A percentile compares a stretch with the other conserved stretches of the same genome.
Conservation (phyloP, 352 stramenopile genomes). For the Globisporangium uncinulatum region DNA sequence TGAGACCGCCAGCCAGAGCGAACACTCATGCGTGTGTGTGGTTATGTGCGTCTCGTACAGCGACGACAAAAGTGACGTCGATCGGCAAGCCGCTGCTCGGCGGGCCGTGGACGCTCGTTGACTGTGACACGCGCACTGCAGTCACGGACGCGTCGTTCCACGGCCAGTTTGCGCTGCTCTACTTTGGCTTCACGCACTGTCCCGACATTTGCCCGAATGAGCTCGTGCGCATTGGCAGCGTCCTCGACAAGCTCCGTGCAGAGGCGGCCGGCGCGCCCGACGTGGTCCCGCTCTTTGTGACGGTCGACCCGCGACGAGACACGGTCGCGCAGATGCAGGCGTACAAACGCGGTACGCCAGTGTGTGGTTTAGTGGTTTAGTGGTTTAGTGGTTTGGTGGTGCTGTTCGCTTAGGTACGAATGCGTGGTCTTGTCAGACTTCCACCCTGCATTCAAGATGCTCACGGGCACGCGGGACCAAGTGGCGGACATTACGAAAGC, state of each 20-base stretch:
- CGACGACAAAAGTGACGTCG: slow-evolving; percentile 82
- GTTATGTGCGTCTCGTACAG: slow-evolving; percentile 15
- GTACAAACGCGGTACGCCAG: slow-evolving; percentile 87
- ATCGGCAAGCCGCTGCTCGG: slow-evolving; percentile 90
- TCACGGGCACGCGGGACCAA: slow-evolving; percentile 92
- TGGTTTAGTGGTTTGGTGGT: background rate
- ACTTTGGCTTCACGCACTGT: slow-evolving; percentile 99
- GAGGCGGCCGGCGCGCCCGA: slow-evolving; percentile 44
- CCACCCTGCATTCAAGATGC: slow-evolving; percentile 83
- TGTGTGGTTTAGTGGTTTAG: too few species aligned
- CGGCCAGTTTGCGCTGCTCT: slow-evolving; percentile 96
- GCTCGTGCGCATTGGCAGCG: slow-evolving; percentile 96
- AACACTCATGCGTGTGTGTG: background rate
- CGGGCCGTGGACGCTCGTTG: slow-evolving; percentile 91
- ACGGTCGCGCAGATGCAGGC: slow-evolving; percentile 94
- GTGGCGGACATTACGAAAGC: slow-evolving; percentile 96
- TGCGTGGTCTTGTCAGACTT: slow-evolving; percentile 37
- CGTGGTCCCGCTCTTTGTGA: slow-evolving; percentile 95
- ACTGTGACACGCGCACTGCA: slow-evolving; percentile 78
- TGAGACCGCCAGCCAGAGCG: too few species aligned
- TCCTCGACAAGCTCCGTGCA: slow-evolving; percentile 90
- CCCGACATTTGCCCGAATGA: slow-evolving; percentile 99
- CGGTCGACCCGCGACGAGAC: slow-evolving; percentile 96
- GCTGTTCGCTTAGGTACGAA: background rate
- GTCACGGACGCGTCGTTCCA: slow-evolving; percentile 90